Conservation (phyloP, 495 filamentous ascomycete genomes). For the Thermothielavioides terrestris region DNA sequence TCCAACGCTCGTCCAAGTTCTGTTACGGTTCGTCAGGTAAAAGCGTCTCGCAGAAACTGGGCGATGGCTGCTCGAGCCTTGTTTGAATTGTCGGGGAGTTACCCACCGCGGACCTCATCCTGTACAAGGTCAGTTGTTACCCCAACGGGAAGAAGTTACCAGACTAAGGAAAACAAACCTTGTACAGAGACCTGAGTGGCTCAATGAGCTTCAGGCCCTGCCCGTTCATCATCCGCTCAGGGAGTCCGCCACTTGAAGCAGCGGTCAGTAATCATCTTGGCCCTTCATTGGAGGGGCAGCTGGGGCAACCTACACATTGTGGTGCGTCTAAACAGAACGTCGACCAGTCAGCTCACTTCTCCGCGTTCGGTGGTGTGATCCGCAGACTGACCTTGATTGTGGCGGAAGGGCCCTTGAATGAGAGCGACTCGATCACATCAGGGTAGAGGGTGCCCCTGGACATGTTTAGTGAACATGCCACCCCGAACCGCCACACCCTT, state of each 20-base stretch:
- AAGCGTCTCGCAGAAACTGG: neutral
- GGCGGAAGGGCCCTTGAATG: constrained; percentile 69
- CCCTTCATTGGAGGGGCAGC: neutral
- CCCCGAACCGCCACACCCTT: neutral
- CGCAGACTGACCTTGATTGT: constrained; percentile 56
- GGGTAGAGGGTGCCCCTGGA: constrained; percentile 28
- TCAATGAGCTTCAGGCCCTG: constrained; percentile 41
- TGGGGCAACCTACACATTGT: constrained; percentile 27
- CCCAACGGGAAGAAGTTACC: neutral
- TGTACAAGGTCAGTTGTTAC: too few species aligned
- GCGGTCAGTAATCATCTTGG: neutral
- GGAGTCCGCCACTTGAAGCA: constrained; percentile 50
- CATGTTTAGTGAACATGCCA: constrained; percentile 3
- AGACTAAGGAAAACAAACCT: constrained; percentile 47
- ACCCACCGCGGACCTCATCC: constrained; percentile 17
- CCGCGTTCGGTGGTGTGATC: neutral
- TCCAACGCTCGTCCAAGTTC: constrained; percentile 13
- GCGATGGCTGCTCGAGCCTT: neutral
- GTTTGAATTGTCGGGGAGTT: neutral
- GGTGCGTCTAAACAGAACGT: constrained; percentile 17
- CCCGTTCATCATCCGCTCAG: constrained; percentile 26
- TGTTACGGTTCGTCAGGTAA: too few species aligned
- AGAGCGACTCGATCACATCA: constrained; percentile 74
- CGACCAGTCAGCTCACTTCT: neutral
- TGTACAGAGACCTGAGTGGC: constrained; percentile 73